phyloP scores from a whole-genome alignment of 2,329 filamentous ascomycete genomes.

The Epichloe baconii region DNA sequence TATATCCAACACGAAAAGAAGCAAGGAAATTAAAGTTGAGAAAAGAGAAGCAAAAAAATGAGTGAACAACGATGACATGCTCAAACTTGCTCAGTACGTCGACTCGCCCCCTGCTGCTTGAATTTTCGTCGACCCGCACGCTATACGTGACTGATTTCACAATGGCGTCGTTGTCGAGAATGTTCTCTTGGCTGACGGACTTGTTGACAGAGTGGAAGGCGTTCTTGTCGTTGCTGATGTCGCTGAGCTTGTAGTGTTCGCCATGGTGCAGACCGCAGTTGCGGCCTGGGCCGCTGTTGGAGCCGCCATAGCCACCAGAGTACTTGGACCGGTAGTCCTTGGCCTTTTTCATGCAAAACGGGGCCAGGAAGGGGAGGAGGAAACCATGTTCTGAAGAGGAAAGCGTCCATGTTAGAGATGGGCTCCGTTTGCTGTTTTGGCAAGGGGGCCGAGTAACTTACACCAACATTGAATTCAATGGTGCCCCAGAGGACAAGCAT shows the following conservation, averaged over 20 bases:
- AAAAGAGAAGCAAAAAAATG: neutral
- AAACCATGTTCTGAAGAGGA: constrained; percentile 28
- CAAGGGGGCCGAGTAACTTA: constrained; percentile 17
- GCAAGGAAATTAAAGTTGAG: neutral
- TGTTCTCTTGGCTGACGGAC: constrained; percentile 26
- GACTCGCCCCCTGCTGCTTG: neutral
- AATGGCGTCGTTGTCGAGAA: constrained; percentile 22
- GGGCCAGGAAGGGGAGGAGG: constrained; percentile 32
- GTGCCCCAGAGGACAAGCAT: constrained; percentile 43
- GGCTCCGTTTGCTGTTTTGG: neutral
- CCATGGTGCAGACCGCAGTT: constrained; percentile 13
- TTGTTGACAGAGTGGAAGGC: constrained; percentile 15
- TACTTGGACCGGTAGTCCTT: constrained; percentile 27
- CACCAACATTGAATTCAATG: constrained; percentile 44
- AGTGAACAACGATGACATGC: neutral
- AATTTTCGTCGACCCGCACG: constrained; percentile 23
- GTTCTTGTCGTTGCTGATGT: constrained; percentile 20
- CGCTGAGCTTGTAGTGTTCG: constrained; percentile 26
- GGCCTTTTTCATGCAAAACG: constrained; percentile 29
- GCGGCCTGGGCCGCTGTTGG: constrained; percentile 13
- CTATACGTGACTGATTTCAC: constrained; percentile 30
- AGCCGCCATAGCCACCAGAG: constrained; percentile 12
- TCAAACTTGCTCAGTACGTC: constrained; percentile 5
- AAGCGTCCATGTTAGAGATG: neutral
- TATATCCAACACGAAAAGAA: neutral